Percentiles rank a stretch among this genome's conserved stretches.
phyloP scores from a whole-genome alignment of 148 eudicot genomes.

The Nyssa sinensis region DNA sequence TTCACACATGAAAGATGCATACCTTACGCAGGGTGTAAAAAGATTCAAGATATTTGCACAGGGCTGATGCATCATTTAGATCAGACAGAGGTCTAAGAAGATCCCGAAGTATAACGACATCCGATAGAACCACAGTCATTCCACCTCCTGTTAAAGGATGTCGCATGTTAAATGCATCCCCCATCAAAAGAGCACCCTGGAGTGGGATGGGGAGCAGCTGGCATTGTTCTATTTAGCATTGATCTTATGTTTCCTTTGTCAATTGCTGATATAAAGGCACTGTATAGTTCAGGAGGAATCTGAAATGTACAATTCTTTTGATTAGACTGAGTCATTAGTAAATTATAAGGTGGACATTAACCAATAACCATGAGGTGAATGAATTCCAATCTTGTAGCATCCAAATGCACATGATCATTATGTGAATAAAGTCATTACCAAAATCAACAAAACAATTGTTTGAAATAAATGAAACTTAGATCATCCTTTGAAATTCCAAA shows the following conservation, averaged over 20 bases:
- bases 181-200: not conserved
- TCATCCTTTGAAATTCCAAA: no score
- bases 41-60: not conserved
- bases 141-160: constrained; percentile 2
- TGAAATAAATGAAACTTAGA: no score
- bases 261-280: constrained; percentile 2
- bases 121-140: not conserved
- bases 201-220: not conserved
- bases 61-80: not conserved
- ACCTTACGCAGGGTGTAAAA: not conserved
- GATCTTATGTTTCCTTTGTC: not conserved
- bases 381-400: no score
- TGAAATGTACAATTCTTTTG: not conserved
- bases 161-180: constrained; percentile 4
- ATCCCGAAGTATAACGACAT: constrained; percentile 1
- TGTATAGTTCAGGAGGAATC: not conserved
- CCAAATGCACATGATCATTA: no score
- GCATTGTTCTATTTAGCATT: not conserved
- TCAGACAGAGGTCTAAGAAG: not conserved
- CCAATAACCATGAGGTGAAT: no score
- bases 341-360: no score
- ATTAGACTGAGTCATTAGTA: not conserved
- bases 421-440: no score
- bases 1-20: not conserved
- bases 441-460: no score